Evolutionary conservation across 2,329 filamentous ascomycete genomes (phyloP), one percentile per base, ranked within the genome.

Genomic region (Diaporthe citri): DNA sequence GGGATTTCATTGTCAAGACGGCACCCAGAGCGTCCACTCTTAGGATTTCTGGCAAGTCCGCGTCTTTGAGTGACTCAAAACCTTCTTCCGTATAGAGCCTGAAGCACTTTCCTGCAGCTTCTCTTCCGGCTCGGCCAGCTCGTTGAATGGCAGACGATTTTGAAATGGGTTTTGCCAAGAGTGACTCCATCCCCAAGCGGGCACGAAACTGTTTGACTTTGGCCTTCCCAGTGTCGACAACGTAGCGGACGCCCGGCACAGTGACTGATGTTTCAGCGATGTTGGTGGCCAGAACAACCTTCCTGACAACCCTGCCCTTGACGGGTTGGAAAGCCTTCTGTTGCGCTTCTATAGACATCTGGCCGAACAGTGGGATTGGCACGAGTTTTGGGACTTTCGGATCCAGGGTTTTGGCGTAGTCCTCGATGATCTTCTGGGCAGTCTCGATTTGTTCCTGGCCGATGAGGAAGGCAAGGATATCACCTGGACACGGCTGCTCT

Each of bases 231-330:
- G 94, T 94, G 81, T 99, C 97, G 28, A 99, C 90, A 13, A 99
- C 96, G 79, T 94, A 97, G 6, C 95, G 91, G 9, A 99, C 95
- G 2, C 97, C 97, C 0, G 96, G 94, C 0, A 99, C 96, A 0
- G 97, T 99, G 75, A 99, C 94, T 1, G 97, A 98, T 0, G 97
- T 98, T 83, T 99, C 97, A n/a, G 97, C 97, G 79, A 99, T 98
- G 80, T 99, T 99, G 20, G 97, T 99, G 0, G 96, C 93, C 0
- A 99, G 87, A 0, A 99, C 95, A 17, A 98, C 89, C 81, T 98
- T 98, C 57, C 97, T 90, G 0, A 95, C 97, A 73, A 88, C 90
- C n/a, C 88, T 88, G 3, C 91, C 90, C 73, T 91, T 91, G 31
- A 94, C 89, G 1, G 94, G 93, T 72, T 93, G 88, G 82, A 99